phyloP scores from a whole-genome alignment of 2,329 filamentous ascomycete genomes.

The Aspergillus caelatus region DNA sequence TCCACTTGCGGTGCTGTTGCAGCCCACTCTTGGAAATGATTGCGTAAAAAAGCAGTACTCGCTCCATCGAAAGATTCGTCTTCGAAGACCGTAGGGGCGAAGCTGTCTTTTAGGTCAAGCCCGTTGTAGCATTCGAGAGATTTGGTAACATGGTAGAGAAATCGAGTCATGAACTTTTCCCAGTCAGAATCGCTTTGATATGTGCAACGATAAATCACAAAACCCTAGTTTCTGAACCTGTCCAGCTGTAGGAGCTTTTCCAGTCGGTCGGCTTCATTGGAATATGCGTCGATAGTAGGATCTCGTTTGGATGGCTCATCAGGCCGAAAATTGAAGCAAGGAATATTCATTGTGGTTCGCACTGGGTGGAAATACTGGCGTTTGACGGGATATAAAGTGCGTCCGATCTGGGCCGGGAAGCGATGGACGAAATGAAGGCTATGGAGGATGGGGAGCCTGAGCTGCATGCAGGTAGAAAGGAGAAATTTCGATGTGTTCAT shows the following conservation, averaged over 20 bases:
- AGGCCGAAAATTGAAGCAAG: neutral
- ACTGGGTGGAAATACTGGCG: neutral
- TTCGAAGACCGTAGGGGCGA: slow-evolving; percentile 20
- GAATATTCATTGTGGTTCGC: neutral
- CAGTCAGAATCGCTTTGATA: slow-evolving; percentile 13
- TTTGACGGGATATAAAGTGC: neutral
- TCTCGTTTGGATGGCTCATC: neutral
- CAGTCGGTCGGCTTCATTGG: neutral
- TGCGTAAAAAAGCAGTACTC: slow-evolving; percentile 13
- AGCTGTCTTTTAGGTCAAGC: slow-evolving; percentile 15
- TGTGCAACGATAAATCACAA: slow-evolving; percentile 16
- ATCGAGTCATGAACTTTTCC: slow-evolving; percentile 11
- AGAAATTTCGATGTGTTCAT: neutral
- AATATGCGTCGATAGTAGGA: neutral
- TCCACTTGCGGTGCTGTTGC: slow-evolving; percentile 10
- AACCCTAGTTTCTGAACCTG: slow-evolving; percentile 9
- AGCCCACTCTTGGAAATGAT: slow-evolving; percentile 16
- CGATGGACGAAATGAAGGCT: neutral
- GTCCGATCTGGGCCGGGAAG: neutral
- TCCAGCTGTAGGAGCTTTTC: slow-evolving; percentile 45
- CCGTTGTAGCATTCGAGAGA: slow-evolving; percentile 9
- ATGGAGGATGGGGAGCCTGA: neutral
- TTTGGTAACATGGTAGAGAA: slow-evolving; percentile 4
- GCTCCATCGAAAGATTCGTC: slow-evolving; percentile 19
- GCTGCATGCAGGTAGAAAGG: neutral